phyloP scores from a whole-genome alignment of 1,284 basidiomycete genomes.

The Cutaneotrichosporon sp. region DNA sequence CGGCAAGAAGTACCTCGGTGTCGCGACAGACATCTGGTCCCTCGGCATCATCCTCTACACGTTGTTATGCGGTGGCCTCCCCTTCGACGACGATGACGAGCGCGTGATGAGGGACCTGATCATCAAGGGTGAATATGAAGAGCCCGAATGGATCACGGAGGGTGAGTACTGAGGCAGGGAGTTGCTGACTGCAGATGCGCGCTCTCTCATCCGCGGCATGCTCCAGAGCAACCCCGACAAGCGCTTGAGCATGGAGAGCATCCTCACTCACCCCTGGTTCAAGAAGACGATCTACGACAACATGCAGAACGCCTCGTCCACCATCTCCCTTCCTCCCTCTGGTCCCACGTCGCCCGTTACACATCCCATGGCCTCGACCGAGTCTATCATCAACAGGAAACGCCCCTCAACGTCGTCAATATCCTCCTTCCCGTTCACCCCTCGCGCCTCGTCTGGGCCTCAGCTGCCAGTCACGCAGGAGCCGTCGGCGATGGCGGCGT shows the following conservation, averaged over 20 bases:
- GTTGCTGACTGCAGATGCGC: slow-evolving; percentile 63
- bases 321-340: slow-evolving; percentile 21
- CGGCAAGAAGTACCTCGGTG: slow-evolving; percentile 81
- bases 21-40: slow-evolving; percentile 97
- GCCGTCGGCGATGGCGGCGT: slow-evolving; percentile 2
- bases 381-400: neutral
- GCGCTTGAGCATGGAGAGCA: slow-evolving; percentile 77
- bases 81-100: slow-evolving; percentile 97
- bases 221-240: slow-evolving; percentile 75
- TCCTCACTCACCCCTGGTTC: slow-evolving; percentile 91
- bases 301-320: slow-evolving; percentile 35
- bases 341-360: slow-evolving; percentile 19
- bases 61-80: slow-evolving; percentile 89
- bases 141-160: slow-evolving; percentile 83
- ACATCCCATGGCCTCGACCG: slow-evolving; percentile 5
- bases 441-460: slow-evolving; percentile 38
- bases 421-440: slow-evolving; percentile 26
- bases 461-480: slow-evolving; percentile 9
- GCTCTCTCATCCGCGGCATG: slow-evolving; percentile 73
- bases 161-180: slow-evolving; percentile 57
- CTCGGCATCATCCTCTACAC: slow-evolving; percentile 92
- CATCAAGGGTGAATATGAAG: slow-evolving; percentile 81
- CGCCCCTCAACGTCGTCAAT: slow-evolving; percentile 17
- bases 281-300: slow-evolving; percentile 55
- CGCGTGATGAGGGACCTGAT: slow-evolving; percentile 82